These are phyloP conservation scores for Stagonosporopsis tanaceti DNA, from an alignment of 2,329 filamentous ascomycete species.

Conservation along the genomic window DNA sequence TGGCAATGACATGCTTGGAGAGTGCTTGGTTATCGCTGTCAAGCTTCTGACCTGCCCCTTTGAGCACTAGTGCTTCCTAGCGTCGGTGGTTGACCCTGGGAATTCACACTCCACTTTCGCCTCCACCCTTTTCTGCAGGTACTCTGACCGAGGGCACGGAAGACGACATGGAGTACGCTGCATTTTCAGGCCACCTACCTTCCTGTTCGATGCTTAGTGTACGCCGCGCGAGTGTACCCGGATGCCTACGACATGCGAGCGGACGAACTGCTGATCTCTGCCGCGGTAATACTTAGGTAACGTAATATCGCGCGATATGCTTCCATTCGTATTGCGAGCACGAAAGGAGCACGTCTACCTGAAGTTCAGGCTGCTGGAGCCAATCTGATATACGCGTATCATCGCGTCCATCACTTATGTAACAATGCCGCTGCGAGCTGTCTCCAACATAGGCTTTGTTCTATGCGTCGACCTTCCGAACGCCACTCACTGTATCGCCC, in stretches of 20 bases:
- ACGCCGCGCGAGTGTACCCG: background rate
- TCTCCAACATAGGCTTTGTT: background rate
- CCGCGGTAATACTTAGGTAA: background rate
- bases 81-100: background rate
- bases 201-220: conserved; percentile 10
- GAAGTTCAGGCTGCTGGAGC: background rate
- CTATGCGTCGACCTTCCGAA: background rate
- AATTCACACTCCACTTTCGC: conserved; percentile 1
- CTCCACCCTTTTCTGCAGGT: conserved; percentile 15
- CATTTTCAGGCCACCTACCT: conserved; percentile 12
- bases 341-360: background rate
- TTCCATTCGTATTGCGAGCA: background rate
- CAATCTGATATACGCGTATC: background rate
- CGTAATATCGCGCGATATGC: background rate
- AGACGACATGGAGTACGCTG: conserved; percentile 5
- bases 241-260: conserved; percentile 9
- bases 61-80: background rate
- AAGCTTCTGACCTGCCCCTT: conserved; percentile 11
- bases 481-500: too few species aligned
- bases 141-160: conserved; percentile 14
- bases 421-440: background rate
- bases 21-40: conserved; percentile 16
- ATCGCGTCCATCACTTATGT: background rate
- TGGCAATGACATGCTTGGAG: conserved; percentile 29
- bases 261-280: conserved; percentile 3